These are phyloP conservation scores for Linnemannia zychae DNA, from an alignment of 192 early-diverging fungal species.

Conservation along the genomic window DNA sequence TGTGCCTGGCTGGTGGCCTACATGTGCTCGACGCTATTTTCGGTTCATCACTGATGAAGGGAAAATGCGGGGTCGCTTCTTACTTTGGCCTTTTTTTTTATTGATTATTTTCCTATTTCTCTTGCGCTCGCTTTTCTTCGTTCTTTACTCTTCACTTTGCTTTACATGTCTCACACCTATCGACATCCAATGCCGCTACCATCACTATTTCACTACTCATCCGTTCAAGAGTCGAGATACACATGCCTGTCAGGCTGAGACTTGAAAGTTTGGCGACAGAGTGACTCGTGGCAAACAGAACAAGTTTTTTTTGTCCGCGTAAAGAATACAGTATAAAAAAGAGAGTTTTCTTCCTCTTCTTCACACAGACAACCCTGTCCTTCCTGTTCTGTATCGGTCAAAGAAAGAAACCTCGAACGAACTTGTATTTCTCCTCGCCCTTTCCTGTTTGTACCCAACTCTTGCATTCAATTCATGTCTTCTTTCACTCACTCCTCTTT, in stretches of 20 bases:
- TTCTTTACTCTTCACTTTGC: too few relatives aligned
- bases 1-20: background rate
- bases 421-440: background rate
- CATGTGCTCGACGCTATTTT: conserved; percentile 4
- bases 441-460: background rate
- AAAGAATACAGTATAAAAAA: conserved; percentile 2
- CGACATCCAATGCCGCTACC: background rate
- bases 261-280: background rate
- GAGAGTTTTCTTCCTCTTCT: background rate
- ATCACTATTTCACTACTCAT: background rate
- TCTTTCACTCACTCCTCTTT: background rate
- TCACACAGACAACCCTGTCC: background rate
- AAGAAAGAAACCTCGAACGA: background rate
- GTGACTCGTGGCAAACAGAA: background rate
- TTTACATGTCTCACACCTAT: background rate
- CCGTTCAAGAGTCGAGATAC: background rate
- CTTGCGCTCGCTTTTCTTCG: background rate
- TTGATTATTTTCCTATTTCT: background rate
- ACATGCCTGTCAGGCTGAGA: background rate
- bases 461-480: background rate
- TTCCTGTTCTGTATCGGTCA: background rate
- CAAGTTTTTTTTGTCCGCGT: background rate
- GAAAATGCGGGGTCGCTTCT: background rate
- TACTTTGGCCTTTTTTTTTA: background rate
- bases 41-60: conserved; percentile 6